phyloP scores from a whole-genome alignment of 2,329 filamentous ascomycete species.

The Magnaporthiopsis incrustans region DNA sequence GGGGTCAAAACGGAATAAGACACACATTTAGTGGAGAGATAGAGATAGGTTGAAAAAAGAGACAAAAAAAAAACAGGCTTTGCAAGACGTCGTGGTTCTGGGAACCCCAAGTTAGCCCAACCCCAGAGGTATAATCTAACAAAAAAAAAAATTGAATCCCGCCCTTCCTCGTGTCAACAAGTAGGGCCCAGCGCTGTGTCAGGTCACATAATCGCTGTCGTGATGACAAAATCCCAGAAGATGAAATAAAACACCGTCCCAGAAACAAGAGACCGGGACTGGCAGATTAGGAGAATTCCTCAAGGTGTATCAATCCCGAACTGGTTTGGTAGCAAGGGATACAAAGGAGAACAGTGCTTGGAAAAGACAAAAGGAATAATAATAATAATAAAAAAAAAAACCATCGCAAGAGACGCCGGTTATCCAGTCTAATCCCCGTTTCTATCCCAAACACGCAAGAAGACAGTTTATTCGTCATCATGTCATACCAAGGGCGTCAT shows the following conservation, averaged over 20 bases:
- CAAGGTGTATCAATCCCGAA: background rate
- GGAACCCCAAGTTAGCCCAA: background rate
- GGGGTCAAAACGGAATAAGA: background rate
- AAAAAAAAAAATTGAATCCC: background rate
- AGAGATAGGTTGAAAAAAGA: background rate
- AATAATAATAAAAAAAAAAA: background rate
- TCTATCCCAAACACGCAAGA: background rate
- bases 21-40: background rate
- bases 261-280: background rate
- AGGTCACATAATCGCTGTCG: background rate
- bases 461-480: slow-evolving; percentile 1
- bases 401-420: background rate
- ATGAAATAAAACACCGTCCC: too few species aligned
- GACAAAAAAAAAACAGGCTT: background rate
- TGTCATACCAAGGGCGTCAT: background rate
- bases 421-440: background rate
- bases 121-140: background rate
- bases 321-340: background rate
- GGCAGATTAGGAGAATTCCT: background rate
- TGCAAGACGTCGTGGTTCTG: background rate
- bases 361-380: background rate
- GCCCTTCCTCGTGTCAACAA: background rate
- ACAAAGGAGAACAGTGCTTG: background rate
- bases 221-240: background rate
- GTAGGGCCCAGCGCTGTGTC: background rate